phyloP scores from a whole-genome alignment of 495 filamentous ascomycete genomes.

The Cryomyces minteri region DNA sequence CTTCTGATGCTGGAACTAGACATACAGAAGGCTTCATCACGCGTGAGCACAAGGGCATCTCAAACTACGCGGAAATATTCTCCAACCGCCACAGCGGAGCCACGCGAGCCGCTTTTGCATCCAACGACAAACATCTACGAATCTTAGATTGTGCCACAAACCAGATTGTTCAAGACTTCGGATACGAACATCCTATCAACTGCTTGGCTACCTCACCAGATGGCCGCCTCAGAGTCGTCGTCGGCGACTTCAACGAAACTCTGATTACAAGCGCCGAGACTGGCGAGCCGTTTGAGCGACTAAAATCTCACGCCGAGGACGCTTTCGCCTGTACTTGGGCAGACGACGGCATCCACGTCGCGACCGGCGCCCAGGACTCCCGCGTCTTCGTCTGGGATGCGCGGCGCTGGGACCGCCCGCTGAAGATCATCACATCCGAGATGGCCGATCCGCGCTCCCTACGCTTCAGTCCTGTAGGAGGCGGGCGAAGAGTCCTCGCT shows the following conservation, averaged over 20 bases:
- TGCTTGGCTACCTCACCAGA: conserved; percentile 70
- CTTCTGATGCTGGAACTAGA: conserved; percentile 22
- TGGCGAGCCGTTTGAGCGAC: conserved; percentile 32
- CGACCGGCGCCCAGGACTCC: conserved; percentile 82
- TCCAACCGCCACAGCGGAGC: conserved; percentile 27
- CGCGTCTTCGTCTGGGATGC: conserved; percentile 75
- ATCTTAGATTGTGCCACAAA: conserved; percentile 55
- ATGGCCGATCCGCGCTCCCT: conserved; percentile 64
- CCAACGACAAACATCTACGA: conserved; percentile 64
- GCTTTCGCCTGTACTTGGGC: conserved; percentile 89
- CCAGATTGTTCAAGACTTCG: conserved; percentile 42
- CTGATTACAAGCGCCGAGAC: conserved; percentile 46
- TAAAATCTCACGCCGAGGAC: conserved; percentile 59
- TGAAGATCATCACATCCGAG: conserved; percentile 50
- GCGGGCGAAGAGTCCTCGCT: conserved; percentile 53
- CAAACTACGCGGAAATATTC: conserved; percentile 68
- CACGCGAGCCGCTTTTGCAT: conserved; percentile 59
- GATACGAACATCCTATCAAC: conserved; percentile 52
- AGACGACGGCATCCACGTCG: conserved; percentile 71
- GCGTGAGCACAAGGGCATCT: conserved; percentile 52
- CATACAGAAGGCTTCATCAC: conserved; percentile 48
- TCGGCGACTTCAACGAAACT: conserved; percentile 42
- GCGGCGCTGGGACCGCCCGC: conserved; percentile 43
- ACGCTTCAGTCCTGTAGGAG: conserved; percentile 63
- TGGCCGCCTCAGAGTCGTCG: conserved; percentile 59